These are phyloP conservation scores for Stachybotrys echinatus DNA, from an alignment of 2,329 filamentous ascomycete species.

Conservation along the genomic window DNA sequence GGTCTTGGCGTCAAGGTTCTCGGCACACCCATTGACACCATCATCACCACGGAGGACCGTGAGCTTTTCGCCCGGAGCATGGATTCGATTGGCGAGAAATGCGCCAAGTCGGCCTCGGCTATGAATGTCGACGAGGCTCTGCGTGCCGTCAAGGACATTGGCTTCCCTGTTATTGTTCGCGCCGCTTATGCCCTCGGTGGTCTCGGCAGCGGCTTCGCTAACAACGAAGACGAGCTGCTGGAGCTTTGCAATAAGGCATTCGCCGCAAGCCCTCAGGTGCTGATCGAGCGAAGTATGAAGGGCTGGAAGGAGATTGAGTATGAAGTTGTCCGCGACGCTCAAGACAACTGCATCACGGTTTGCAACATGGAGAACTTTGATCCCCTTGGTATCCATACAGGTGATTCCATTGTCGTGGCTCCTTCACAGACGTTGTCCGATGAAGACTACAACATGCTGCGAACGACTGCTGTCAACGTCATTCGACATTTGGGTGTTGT, in stretches of 20 bases:
- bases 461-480: constrained; percentile 93
- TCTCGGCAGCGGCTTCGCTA: constrained; percentile 90
- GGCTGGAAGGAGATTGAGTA: constrained; percentile 99
- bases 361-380: constrained; percentile 99
- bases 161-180: constrained; percentile 94
- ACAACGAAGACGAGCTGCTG: constrained; percentile 75
- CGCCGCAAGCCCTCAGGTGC: constrained; percentile 88
- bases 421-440: constrained; percentile 95
- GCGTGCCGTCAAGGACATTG: constrained; percentile 82
- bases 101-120: constrained; percentile 93
- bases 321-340: constrained; percentile 90
- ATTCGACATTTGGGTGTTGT: constrained; percentile 96
- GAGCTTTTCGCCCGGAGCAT: constrained; percentile 97
- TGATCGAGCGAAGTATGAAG: constrained; percentile 98
- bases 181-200: constrained; percentile 95
- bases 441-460: constrained; percentile 98
- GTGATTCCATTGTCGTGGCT: constrained; percentile 96
- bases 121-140: constrained; percentile 84
- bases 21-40: constrained; percentile 94
- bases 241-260: constrained; percentile 94
- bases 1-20: constrained; percentile 87
- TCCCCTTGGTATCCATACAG: constrained; percentile 94
- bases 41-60: constrained; percentile 97
- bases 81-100: constrained; percentile 97
- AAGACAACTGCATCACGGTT: constrained; percentile 98